These are phyloP conservation scores for Quercus parvula DNA, from an alignment of 306 rosid genomes.

Conservation along the genomic window DNA sequence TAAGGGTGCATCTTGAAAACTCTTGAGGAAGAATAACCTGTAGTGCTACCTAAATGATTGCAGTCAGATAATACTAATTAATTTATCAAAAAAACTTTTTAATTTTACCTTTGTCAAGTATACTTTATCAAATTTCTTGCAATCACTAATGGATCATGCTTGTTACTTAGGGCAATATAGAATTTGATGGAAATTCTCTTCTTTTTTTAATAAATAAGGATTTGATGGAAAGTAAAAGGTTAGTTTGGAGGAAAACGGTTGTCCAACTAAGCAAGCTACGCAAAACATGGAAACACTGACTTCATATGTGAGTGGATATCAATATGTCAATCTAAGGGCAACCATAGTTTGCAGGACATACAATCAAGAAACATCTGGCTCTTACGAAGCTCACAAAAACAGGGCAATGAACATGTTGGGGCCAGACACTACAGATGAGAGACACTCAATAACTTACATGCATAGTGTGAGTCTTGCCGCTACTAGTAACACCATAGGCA, in stretches of 20 bases:
- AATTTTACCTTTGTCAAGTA: neutral
- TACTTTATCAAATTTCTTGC: neutral
- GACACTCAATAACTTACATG: constrained; percentile 54
- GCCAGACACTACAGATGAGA: neutral
- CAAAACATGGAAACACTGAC: neutral
- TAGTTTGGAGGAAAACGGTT: neutral
- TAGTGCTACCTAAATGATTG: neutral
- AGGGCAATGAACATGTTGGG: neutral
- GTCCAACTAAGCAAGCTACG: neutral
- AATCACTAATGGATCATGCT: neutral
- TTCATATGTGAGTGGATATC: neutral
- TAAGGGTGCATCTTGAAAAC: neutral
- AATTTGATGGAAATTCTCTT: neutral
- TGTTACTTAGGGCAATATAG: neutral
- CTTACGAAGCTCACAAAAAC: neutral
- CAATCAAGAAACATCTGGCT: neutral
- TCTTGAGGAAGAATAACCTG: neutral
- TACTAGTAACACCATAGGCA: constrained; percentile 91
- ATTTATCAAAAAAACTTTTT: too few species aligned
- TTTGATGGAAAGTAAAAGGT: too few species aligned
- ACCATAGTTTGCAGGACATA: neutral
- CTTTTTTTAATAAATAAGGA: too few species aligned
- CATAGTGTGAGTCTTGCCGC: constrained; percentile 96
- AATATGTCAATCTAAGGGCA: neutral
- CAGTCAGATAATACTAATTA: too few species aligned